phyloP scores from a whole-genome alignment of 2,329 filamentous ascomycete genomes.

The Phialocephala subalpina region DNA sequence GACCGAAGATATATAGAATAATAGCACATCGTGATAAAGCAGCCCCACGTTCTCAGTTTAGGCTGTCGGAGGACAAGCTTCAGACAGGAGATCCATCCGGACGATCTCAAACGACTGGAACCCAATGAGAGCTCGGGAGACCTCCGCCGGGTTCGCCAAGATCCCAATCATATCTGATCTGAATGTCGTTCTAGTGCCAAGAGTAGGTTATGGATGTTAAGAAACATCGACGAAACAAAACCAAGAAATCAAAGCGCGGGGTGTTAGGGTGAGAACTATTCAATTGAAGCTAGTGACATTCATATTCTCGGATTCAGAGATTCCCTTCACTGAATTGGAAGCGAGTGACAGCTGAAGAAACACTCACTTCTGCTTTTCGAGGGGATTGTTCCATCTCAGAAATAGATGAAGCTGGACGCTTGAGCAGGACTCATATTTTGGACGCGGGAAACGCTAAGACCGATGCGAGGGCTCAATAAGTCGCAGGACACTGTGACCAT shows the following conservation, averaged over 20 bases:
- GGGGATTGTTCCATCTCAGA: neutral
- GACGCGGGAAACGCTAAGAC: neutral
- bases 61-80: conserved; percentile 3
- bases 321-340: neutral
- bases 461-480: neutral
- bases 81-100: conserved; percentile 11
- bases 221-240: conserved; percentile 28
- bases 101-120: neutral
- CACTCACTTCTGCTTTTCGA: neutral
- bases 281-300: conserved; percentile 15
- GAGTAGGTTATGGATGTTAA: conserved; percentile 9
- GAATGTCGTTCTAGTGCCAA: conserved; percentile 18
- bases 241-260: conserved; percentile 7
- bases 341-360: conserved; percentile 7
- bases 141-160: conserved; percentile 7
- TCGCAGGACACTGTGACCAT: neutral
- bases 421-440: neutral
- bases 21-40: conserved; percentile 6
- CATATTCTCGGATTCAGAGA: neutral
- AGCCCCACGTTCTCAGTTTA: conserved; percentile 11
- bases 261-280: conserved; percentile 13
- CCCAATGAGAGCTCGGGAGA: conserved; percentile 2
- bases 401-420: neutral
- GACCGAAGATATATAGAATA: conserved; percentile 16
- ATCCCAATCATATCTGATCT: conserved; percentile 17